Percentiles rank a stretch among this genome's conserved stretches.
phyloP scores from a whole-genome alignment of 2,329 filamentous ascomycete genomes.

The Colletotrichum gloeosporioides region DNA sequence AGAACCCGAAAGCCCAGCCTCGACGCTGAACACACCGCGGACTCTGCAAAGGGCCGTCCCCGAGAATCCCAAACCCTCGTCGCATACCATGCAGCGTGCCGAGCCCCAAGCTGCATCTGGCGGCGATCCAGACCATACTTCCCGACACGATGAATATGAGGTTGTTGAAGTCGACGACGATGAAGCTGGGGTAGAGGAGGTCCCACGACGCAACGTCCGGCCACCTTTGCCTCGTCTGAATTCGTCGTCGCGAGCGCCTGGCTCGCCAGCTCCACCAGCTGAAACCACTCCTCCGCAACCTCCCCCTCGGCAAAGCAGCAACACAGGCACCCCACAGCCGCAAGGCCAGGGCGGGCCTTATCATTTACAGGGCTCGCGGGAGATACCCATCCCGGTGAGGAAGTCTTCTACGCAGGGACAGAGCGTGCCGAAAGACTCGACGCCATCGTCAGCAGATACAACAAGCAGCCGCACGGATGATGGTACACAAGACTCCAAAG shows the following conservation, averaged over 20 bases:
- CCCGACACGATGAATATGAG: constrained; percentile 19
- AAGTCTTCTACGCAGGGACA: constrained; percentile 3
- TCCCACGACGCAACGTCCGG: neutral
- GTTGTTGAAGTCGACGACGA: constrained; percentile 20
- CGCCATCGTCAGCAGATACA: neutral
- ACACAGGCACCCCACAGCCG: constrained; percentile 1
- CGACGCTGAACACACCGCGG: neutral
- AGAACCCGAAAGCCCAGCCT: constrained; percentile 3
- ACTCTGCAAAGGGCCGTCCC: constrained; percentile 6
- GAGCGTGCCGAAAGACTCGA: neutral
- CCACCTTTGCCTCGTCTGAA: constrained; percentile 21
- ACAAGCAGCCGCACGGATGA: constrained; percentile 11
- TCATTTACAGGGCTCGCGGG: constrained; percentile 15
- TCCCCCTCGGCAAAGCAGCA: neutral
- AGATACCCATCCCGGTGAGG: constrained; percentile 22
- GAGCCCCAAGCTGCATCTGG: neutral
- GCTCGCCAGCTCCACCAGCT: neutral
- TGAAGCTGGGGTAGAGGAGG: constrained; percentile 1
- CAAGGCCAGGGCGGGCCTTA: constrained; percentile 10
- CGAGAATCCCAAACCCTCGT: neutral
- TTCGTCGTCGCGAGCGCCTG: constrained; percentile 19
- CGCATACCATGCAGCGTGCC: constrained; percentile 9
- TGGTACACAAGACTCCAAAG: neutral
- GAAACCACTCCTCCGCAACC: constrained; percentile 1
- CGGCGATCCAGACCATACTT: constrained; percentile 9